phyloP scores from a whole-genome alignment of 2,329 filamentous ascomycete species.

The Ascochyta pisi region DNA sequence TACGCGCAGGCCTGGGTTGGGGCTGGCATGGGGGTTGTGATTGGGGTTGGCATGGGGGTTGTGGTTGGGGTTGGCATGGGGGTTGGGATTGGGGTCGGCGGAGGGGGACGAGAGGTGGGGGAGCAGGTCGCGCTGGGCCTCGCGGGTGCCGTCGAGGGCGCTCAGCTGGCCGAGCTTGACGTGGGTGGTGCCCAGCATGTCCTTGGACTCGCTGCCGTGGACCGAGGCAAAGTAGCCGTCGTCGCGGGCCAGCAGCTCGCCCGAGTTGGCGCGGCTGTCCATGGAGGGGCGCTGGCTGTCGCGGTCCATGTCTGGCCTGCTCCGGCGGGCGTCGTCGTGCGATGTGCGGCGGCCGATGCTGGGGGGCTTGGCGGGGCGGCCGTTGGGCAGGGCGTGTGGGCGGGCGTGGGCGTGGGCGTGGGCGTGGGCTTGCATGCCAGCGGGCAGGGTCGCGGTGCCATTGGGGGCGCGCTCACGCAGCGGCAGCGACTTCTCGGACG shows the following conservation, averaged over 20 bases:
- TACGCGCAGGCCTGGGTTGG: constrained; percentile 45
- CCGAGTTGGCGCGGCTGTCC: constrained; percentile 35
- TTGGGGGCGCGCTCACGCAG: constrained; percentile 34
- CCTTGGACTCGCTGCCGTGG: constrained; percentile 44
- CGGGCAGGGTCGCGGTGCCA: constrained; percentile 23
- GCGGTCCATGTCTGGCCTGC: constrained; percentile 19
- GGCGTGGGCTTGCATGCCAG: background rate
- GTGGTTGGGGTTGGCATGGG: constrained; percentile 21
- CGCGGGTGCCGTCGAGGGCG: constrained; percentile 34
- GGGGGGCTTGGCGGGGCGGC: constrained; percentile 41
- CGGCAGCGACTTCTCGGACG: constrained; percentile 33
- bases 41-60: constrained; percentile 17
- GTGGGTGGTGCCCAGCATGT: constrained; percentile 44
- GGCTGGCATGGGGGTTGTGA: background rate
- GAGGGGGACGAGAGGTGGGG: constrained; percentile 28
- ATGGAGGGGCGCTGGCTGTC: constrained; percentile 33
- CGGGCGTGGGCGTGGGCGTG: background rate
- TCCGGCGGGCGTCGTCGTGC: constrained; percentile 36
- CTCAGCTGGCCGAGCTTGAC: constrained; percentile 46
- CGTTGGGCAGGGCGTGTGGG: constrained; percentile 45
- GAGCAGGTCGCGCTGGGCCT: constrained; percentile 40
- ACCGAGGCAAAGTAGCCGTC: constrained; percentile 57
- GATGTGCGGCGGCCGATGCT: constrained; percentile 43
- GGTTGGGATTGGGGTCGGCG: constrained; percentile 7
- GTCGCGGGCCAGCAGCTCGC: constrained; percentile 45